Evolutionary conservation across 148 eudicot species (phyloP), one percentile per base, ranked within the genome.

Genomic region (Camellia japonica): DNA sequence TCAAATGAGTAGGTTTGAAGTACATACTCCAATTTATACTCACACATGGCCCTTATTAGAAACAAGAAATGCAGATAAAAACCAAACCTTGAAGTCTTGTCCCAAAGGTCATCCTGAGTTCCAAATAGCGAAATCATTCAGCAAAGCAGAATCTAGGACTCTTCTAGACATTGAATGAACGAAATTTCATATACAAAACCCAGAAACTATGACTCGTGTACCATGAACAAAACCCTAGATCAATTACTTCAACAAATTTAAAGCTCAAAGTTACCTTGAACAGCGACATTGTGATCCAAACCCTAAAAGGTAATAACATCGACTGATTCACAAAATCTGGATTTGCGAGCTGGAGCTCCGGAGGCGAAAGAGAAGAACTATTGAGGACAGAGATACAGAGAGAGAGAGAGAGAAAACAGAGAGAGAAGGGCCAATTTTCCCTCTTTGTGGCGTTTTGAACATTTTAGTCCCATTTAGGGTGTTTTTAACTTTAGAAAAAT

Each of bases 71-170:
- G 44, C 8, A 11, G 14, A 74, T 38, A 55, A 77, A 79, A 56
- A 79, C 83, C 83, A 56, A 75, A 74, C 61, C 75, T 68, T 68
- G 15, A 42, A 20, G 19, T 63, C 68, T 7, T 9, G 73, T 19
- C 63, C 10, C 64, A 30, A 66, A 16, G 8, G 9, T 56, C 62
- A 30, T 55, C 63, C 64, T 43, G 58, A 23, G 56, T 43, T 6
- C 58, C 5, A 58, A 70, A 56, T 6, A 78, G 58, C 68, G 9
- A 55, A 79, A 70, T 23, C 55, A 41, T 14, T 70, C 75, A 59
- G 44, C 44, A 16, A 58, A 68, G 16, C 66, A 23, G 73, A 38
- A 30, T 78, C 20, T 49, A 7, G 15, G 18, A 16, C 23, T 23
- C 23, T 23, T 23, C 23, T 23, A 14, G 65, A 67, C 12, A 14